These are phyloP conservation scores for Trichophyton rubrum DNA, from an alignment of 2,329 filamentous ascomycete genomes.

Conservation along the genomic window DNA sequence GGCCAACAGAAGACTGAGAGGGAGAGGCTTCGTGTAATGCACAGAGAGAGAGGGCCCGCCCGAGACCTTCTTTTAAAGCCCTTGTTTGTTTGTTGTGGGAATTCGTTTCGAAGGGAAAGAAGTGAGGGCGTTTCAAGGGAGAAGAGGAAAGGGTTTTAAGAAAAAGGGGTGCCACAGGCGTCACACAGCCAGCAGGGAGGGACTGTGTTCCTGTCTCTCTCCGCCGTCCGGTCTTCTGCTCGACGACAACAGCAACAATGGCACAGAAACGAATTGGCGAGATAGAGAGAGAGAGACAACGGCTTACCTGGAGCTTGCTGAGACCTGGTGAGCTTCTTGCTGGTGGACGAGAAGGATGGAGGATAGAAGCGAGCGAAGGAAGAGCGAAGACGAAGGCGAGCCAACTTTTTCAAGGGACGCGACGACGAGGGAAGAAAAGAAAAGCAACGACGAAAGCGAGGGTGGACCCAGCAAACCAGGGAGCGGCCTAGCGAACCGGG, in stretches of 20 bases:
- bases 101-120: background rate
- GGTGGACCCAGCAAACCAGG: background rate
- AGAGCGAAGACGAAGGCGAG: too few relatives aligned
- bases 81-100: background rate
- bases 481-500: too few relatives aligned
- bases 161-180: background rate
- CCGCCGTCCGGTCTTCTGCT: too few relatives aligned
- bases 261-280: background rate
- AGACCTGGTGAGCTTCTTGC: too few relatives aligned
- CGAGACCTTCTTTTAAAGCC: too few relatives aligned
- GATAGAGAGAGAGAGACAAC: background rate
- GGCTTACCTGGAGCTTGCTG: background rate
- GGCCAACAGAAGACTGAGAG: conserved; percentile 3
- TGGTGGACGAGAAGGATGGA: too few relatives aligned
- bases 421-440: too few relatives aligned
- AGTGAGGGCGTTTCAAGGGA: background rate
- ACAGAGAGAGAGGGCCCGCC: background rate
- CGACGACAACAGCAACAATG: background rate
- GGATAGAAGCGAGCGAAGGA: too few relatives aligned
- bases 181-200: background rate
- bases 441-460: too few relatives aligned
- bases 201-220: background rate
- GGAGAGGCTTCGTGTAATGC: too few relatives aligned
- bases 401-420: too few relatives aligned
- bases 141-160: background rate